Conservation (phyloP, 345 rosid genomes). For the Acer campestre region DNA sequence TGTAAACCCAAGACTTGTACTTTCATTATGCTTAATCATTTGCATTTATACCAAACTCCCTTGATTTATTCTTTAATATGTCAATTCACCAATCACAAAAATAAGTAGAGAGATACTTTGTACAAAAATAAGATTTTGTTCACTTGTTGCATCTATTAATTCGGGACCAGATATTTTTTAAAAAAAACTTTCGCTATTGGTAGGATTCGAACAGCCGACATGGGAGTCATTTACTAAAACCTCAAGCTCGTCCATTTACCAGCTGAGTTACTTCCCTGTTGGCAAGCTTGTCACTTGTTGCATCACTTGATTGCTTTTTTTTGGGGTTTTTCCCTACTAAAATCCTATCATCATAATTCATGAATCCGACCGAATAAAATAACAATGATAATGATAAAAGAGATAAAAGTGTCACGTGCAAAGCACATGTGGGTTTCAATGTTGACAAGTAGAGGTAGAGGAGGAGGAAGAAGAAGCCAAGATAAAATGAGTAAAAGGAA, state of each 20-base stretch:
- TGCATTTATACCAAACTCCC: conserved; percentile 17
- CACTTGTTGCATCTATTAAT: too few relatives aligned
- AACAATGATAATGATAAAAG: background rate
- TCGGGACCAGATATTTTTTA: too few relatives aligned
- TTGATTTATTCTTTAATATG: background rate
- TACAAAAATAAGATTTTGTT: too few relatives aligned
- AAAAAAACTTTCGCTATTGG: too few relatives aligned
- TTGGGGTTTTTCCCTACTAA: background rate
- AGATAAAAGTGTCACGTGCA: conserved; percentile 9
- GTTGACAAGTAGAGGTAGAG: background rate
- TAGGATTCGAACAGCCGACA: too few relatives aligned
- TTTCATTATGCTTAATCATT: conserved; percentile 27
- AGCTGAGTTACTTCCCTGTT: too few relatives aligned
- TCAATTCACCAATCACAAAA: background rate
- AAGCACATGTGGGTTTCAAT: conserved; percentile 16
- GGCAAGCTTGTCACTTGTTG: too few relatives aligned
- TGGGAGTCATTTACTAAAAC: too few relatives aligned
- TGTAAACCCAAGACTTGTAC: conserved; percentile 17
- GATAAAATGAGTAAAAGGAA: conserved; percentile 19
- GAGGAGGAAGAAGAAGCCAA: conserved; percentile 1
- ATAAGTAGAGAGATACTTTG: background rate
- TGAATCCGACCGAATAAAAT: background rate
- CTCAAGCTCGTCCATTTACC: too few relatives aligned
- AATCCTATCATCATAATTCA: background rate
- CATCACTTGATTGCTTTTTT: too few relatives aligned